A percentile compares a stretch with the other conserved stretches of the same genome.
These are phyloP conservation scores for Trichoderma reesei DNA, from an alignment of 495 filamentous ascomycete genomes.

Conservation along the genomic window DNA sequence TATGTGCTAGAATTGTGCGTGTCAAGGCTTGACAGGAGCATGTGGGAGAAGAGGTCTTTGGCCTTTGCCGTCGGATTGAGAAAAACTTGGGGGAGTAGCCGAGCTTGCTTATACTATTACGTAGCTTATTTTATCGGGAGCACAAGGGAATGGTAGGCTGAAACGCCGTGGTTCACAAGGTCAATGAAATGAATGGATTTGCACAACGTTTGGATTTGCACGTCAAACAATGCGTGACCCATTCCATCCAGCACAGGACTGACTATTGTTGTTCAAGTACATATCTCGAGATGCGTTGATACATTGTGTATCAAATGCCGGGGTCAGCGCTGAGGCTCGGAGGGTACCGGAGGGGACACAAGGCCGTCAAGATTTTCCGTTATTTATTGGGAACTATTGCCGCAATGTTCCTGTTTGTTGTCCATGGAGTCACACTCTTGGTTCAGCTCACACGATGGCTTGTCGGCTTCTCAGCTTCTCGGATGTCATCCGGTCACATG, in stretches of 20 bases:
- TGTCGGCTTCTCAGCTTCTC: not conserved
- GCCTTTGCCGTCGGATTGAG: not conserved
- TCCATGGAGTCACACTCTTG: not conserved
- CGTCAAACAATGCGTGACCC: not conserved
- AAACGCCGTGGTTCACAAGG: conserved; percentile 5
- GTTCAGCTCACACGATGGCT: conserved; percentile 1
- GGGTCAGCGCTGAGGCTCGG: too few species aligned
- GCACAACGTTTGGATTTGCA: not conserved
- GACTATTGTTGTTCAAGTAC: too few species aligned
- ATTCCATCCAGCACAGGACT: not conserved
- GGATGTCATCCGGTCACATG: conserved; percentile 2
- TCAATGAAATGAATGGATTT: conserved; percentile 8
- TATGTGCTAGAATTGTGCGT: not conserved
- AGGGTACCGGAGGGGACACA: too few species aligned
- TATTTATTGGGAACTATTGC: too few species aligned
- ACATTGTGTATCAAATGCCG: too few species aligned
- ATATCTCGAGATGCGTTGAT: too few species aligned
- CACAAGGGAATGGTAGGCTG: conserved; percentile 5
- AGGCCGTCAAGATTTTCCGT: too few species aligned
- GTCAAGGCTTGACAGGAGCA: not conserved
- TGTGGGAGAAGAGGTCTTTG: not conserved
- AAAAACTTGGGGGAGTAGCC: not conserved
- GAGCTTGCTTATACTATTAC: not conserved
- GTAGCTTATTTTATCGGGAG: conserved; percentile 8
- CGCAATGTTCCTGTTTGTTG: too few species aligned